These are phyloP conservation scores for Chrysanthemum makinoi DNA, from an alignment of 129 eudicot species.

Conservation along the genomic window DNA sequence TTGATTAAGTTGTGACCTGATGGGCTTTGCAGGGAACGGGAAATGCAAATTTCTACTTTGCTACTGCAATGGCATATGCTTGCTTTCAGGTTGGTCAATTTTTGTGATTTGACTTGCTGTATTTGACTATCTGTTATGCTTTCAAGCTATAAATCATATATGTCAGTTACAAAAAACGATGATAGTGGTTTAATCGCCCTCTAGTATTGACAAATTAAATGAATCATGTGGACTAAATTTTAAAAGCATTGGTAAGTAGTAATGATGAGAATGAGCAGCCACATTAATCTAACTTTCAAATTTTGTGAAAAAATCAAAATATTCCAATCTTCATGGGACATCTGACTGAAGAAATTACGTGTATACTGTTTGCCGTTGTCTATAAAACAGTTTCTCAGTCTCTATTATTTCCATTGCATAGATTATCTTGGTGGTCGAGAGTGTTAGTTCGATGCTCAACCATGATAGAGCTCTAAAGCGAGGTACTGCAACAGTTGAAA, in stretches of 20 bases:
- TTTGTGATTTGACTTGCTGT: slow-evolving; percentile 10
- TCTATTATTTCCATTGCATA: slow-evolving; percentile 22
- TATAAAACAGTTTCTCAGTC: background rate
- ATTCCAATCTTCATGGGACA: background rate
- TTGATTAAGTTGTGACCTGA: slow-evolving; percentile 25
- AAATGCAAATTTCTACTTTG: slow-evolving; percentile 95
- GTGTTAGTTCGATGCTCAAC: slow-evolving; percentile 78
- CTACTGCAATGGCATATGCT: slow-evolving; percentile 96
- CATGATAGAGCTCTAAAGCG: slow-evolving; percentile 77
- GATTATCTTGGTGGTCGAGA: slow-evolving; percentile 86
- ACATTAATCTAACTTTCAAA: background rate
- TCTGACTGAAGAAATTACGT: background rate
- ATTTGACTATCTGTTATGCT: background rate
- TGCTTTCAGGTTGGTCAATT: slow-evolving; percentile 77
- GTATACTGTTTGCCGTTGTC: background rate
- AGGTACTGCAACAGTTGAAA: slow-evolving; percentile 20
- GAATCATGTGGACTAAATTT: background rate
- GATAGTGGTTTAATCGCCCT: no score
- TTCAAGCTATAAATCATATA: no score
- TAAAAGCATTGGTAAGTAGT: background rate
- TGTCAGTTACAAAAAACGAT: no score
- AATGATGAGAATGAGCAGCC: background rate
- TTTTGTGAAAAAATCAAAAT: background rate
- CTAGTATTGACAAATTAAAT: background rate
- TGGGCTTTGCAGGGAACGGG: slow-evolving; percentile 78